These are phyloP conservation scores for Nicotiana tabacum DNA, from an alignment of 257 asterid species.

Conservation along the genomic window DNA sequence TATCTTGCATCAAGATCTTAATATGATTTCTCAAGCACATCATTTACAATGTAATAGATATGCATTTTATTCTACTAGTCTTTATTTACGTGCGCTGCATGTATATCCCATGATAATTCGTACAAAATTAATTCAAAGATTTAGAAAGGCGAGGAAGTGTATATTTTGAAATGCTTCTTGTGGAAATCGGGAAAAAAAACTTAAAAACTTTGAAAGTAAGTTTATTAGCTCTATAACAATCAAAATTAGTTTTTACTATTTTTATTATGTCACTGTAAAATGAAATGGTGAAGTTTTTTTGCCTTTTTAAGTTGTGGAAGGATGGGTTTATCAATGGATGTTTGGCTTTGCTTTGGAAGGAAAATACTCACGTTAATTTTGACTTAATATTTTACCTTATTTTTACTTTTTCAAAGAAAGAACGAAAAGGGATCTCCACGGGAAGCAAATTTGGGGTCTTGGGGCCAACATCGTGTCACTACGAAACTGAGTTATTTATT, in stretches of 20 bases:
- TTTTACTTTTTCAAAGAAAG: neutral
- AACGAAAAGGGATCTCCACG: neutral
- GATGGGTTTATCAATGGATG: neutral
- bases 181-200: neutral
- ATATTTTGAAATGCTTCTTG: neutral
- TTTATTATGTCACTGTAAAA: neutral
- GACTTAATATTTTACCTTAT: neutral
- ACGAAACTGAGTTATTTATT: neutral
- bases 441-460: neutral
- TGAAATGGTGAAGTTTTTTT: neutral
- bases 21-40: neutral
- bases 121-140: neutral
- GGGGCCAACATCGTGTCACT: neutral
- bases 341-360: neutral
- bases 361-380: neutral
- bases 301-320: neutral
- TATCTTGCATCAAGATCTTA: neutral
- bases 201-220: neutral
- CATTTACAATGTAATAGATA: neutral
- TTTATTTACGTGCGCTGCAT: neutral
- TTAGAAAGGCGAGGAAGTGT: neutral
- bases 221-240: neutral
- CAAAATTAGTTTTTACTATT: neutral
- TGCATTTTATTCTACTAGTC: neutral
- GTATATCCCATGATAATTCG: neutral